Conservation (phyloP, 2,329 filamentous ascomycete genomes). For the Davidsoniella neocaledoniae region DNA sequence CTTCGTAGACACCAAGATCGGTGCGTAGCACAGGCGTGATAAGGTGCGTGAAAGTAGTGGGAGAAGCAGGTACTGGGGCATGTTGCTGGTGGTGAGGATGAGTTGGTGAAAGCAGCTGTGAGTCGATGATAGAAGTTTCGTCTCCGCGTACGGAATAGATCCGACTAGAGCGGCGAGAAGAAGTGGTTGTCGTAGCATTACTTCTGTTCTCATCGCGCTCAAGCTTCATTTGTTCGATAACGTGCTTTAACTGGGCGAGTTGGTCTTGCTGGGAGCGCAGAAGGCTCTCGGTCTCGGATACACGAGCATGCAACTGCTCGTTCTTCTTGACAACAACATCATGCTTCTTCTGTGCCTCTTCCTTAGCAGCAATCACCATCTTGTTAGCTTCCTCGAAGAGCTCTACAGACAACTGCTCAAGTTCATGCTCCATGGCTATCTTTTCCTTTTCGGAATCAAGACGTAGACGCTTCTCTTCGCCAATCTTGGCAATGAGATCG, state of each 20-base stretch:
- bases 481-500: constrained; percentile 38
- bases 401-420: constrained; percentile 77
- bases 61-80: constrained; percentile 33
- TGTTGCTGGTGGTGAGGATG: constrained; percentile 3
- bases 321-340: constrained; percentile 70
- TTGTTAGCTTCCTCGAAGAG: constrained; percentile 98
- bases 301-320: constrained; percentile 69
- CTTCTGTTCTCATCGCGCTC: constrained; percentile 56
- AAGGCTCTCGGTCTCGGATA: constrained; percentile 72
- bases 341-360: constrained; percentile 71
- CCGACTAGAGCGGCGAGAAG: constrained; percentile 56
- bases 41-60: constrained; percentile 64
- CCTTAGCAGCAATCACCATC: constrained; percentile 78
- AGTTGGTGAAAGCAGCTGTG: constrained; percentile 8
- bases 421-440: constrained; percentile 76
- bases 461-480: constrained; percentile 50
- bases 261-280: constrained; percentile 88
- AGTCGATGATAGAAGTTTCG: constrained; percentile 18
- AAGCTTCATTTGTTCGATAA: constrained; percentile 73
- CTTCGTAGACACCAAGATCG: constrained; percentile 65
- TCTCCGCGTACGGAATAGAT: constrained; percentile 42
- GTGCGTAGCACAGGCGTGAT: constrained; percentile 69
- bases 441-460: constrained; percentile 58
- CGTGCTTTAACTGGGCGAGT: constrained; percentile 71
- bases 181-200: constrained; percentile 49